Evolutionary conservation across 306 rosid species (phyloP).

Genomic region (Cucurbita pepo): DNA sequence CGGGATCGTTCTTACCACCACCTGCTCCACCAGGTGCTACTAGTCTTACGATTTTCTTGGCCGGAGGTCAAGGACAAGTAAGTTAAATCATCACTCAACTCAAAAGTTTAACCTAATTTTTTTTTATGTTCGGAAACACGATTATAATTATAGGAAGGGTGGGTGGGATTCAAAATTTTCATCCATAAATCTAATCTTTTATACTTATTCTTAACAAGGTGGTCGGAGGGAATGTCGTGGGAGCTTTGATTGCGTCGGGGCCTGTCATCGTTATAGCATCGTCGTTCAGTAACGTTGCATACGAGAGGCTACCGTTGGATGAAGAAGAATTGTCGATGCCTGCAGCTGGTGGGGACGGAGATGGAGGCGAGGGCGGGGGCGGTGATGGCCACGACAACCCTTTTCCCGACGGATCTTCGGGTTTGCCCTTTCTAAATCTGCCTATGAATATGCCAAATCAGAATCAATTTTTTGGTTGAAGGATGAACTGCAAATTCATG

Average conservation of each 20-base stretch:
- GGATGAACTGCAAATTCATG: not conserved
- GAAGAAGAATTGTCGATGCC: conserved; percentile 4
- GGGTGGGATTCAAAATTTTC: not conserved
- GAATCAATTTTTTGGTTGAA: conserved; percentile 8
- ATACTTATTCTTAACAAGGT: not conserved
- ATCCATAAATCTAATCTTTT: not conserved
- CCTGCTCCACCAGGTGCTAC: conserved; percentile 13
- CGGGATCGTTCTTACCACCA: conserved; percentile 8
- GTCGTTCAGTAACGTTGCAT: conserved; percentile 8
- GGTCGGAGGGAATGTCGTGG: conserved; percentile 11
- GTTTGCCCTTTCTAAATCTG: conserved; percentile 1
- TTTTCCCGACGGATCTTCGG: conserved; percentile 1
- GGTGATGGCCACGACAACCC: not conserved
- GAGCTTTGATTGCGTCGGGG: conserved; percentile 12
- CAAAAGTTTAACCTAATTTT: not conserved
- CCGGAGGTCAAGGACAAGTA: conserved; percentile 12
- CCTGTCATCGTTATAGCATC: conserved; percentile 11
- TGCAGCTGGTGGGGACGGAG: not conserved
- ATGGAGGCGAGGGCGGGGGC: not conserved
- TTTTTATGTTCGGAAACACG: not conserved
- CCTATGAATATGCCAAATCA: conserved; percentile 7
- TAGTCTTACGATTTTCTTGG: conserved; percentile 5
- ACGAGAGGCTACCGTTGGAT: conserved; percentile 10
- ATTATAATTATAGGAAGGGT: not conserved
- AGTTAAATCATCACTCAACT: not conserved